Evolutionary conservation across 345 rosid genomes (phyloP).

Genomic region (Microthlaspi erraticum): DNA sequence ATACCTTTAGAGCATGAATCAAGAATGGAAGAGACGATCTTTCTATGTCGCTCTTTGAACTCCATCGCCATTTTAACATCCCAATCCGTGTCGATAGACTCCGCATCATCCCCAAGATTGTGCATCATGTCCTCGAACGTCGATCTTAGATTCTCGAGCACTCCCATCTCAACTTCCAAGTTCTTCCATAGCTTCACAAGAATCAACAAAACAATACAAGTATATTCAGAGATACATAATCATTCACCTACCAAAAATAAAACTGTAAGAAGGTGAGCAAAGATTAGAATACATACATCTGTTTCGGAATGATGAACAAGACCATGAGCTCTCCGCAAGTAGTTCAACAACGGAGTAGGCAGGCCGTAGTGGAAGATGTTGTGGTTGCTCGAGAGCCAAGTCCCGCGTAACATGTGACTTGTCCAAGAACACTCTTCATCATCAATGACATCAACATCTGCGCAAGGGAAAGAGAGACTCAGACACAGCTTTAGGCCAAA

Average conservation of each 20-base stretch:
- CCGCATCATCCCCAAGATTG: slow-evolving; percentile 57
- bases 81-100: slow-evolving; percentile 52
- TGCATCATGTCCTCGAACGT: slow-evolving; percentile 70
- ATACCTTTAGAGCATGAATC: slow-evolving; percentile 70
- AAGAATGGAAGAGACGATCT: slow-evolving; percentile 71
- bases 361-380: slow-evolving; percentile 75
- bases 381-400: slow-evolving; percentile 82
- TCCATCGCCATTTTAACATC: slow-evolving; percentile 68
- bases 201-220: slow-evolving; percentile 3
- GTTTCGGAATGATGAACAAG: slow-evolving; percentile 47
- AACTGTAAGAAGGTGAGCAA: slow-evolving; percentile 17
- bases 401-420: slow-evolving; percentile 91
- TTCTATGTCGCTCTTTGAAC: slow-evolving; percentile 64
- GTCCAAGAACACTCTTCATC: slow-evolving; percentile 56
- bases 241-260: too few relatives aligned
- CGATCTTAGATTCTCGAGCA: slow-evolving; percentile 62
- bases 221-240: background rate
- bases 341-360: slow-evolving; percentile 75
- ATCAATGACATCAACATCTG: slow-evolving; percentile 72
- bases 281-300: slow-evolving; percentile 39
- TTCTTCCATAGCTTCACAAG: slow-evolving; percentile 52
- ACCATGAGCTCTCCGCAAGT: slow-evolving; percentile 65
- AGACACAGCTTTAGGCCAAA: slow-evolving; percentile 10
- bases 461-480: slow-evolving; percentile 40
- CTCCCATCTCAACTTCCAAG: slow-evolving; percentile 65